phyloP scores from a whole-genome alignment of 129 eudicot species.

The Chrysanthemum makinoi region DNA sequence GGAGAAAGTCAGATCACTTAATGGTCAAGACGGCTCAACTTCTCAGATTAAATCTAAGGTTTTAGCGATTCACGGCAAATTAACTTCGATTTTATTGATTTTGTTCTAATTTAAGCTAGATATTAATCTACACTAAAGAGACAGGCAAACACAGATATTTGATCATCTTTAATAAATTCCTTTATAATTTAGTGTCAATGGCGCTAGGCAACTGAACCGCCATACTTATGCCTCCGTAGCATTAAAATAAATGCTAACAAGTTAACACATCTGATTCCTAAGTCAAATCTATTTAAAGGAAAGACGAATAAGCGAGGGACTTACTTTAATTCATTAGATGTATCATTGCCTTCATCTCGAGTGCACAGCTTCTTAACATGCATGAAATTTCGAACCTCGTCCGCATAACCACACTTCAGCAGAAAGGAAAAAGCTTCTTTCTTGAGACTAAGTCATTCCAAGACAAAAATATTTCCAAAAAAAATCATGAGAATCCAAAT shows the following conservation, averaged over 20 bases:
- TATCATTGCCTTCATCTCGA: slow-evolving; percentile 35
- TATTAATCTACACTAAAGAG: too few relatives aligned
- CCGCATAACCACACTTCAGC: slow-evolving; percentile 63
- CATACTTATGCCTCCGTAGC: too few relatives aligned
- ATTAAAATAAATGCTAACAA: neutral
- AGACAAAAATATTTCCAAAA: slow-evolving; percentile 8
- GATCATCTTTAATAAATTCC: too few relatives aligned
- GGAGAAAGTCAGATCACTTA: neutral
- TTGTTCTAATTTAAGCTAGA: too few relatives aligned
- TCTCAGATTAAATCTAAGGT: too few relatives aligned
- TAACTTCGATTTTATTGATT: too few relatives aligned
- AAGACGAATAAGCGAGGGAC: slow-evolving; percentile 22
- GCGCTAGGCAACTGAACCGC: too few relatives aligned
- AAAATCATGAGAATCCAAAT: slow-evolving; percentile 1
- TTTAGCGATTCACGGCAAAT: too few relatives aligned
- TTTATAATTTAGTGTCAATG: too few relatives aligned
- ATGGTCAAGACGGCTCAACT: too few relatives aligned
- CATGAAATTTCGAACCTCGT: slow-evolving; percentile 63
- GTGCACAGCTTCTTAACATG: slow-evolving; percentile 40
- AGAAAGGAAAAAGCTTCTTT: slow-evolving; percentile 66
- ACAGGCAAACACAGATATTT: too few relatives aligned
- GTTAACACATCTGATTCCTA: neutral
- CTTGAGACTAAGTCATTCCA: slow-evolving; percentile 47
- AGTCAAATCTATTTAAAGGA: neutral
- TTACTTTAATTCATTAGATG: slow-evolving; percentile 61